Conservation (phyloP, 106 monocot genomes). For the Acorus gramineus region DNA sequence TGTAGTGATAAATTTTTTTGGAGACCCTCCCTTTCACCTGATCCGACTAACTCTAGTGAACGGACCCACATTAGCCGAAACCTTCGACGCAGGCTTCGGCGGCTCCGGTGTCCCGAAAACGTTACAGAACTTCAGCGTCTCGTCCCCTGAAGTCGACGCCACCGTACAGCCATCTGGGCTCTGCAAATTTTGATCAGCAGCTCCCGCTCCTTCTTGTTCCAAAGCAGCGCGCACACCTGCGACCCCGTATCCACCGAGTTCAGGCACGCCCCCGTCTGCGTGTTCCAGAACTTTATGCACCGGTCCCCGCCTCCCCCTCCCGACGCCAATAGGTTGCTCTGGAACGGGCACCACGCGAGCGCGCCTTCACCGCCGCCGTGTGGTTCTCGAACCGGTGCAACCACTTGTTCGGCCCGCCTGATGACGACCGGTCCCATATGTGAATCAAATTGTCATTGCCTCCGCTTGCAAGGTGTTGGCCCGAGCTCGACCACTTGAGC, state of each 20-base stretch:
- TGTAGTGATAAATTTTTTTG: too few relatives aligned
- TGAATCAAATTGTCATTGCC: conserved; percentile 55
- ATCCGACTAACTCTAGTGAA: conserved; percentile 37
- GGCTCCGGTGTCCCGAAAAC: conserved; percentile 48
- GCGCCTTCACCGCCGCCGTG: conserved; percentile 51
- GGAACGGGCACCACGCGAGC: conserved; percentile 61
- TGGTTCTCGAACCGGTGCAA: conserved; percentile 32
- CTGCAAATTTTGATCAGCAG: conserved; percentile 29
- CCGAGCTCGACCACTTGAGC: conserved; percentile 48
- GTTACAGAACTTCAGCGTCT: conserved; percentile 54
- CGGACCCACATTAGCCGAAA: conserved; percentile 8
- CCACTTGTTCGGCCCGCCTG: conserved; percentile 20
- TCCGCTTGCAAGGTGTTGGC: conserved; percentile 43
- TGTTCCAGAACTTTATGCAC: conserved; percentile 70
- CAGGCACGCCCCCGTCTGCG: conserved; percentile 36
- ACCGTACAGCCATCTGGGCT: conserved; percentile 54
- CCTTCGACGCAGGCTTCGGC: conserved; percentile 28
- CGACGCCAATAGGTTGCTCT: conserved; percentile 47
- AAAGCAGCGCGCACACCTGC: conserved; percentile 42
- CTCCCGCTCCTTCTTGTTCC: conserved; percentile 66
- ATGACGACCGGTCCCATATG: conserved; percentile 42
- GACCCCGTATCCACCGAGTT: conserved; percentile 52
- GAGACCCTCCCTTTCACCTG: conserved; percentile 11
- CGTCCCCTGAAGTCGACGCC: conserved; percentile 51
- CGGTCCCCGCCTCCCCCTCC: conserved; percentile 41